Evolutionary conservation across 2,329 filamentous ascomycete genomes (phyloP), one percentile per base, ranked within the genome.

Genomic region (Albifimbria verrucaria): DNA sequence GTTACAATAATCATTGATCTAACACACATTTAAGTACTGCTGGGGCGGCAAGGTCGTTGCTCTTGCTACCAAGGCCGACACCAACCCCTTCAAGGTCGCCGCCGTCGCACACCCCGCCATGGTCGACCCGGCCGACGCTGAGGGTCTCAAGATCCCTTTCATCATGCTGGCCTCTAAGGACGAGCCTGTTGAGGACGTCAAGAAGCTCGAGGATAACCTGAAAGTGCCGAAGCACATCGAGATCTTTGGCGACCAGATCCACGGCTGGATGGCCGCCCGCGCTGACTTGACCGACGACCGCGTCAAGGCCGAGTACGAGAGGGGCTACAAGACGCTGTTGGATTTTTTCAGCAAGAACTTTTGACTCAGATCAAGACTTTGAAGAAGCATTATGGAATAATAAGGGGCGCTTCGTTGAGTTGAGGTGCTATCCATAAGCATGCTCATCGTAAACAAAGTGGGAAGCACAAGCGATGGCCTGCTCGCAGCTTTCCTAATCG

Each of bases 261-360:
- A 90, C 69, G 87, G 87, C 44, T 90, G 86, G 85, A 90, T 89
- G 87, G 84, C 82, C 1, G 86, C 87, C 1, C 79, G 86, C 23
- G 76, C 80, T 0, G 72, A 88, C 62, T 71, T 89, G 25, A 73
- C 76, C 28, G 73, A 86, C 46, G 70, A 75, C 48, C 77, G 76
- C 42, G 79, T 83, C 63, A 81, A 79, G 68, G 77, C 80, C 58
- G 86, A 86, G 71, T 86, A 85, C 57, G 74, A 76, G 46, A 78
- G 85, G 46, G 83, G 82, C 3, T 88, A 83, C 70, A 76, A 81
- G 73, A 79, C 76, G 17, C 72, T 86, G 20, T 62, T 86, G 41
- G 69, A 74, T 46, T 87, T 87, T 69, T 81, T 86, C 57, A 68
- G 70, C 48, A 75, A 83, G 69, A 70, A 85, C 63, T 62, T 76